Base-by-base conservation (phyloP, 805 yeast genomes). In the Clavispora fructus region DNA sequence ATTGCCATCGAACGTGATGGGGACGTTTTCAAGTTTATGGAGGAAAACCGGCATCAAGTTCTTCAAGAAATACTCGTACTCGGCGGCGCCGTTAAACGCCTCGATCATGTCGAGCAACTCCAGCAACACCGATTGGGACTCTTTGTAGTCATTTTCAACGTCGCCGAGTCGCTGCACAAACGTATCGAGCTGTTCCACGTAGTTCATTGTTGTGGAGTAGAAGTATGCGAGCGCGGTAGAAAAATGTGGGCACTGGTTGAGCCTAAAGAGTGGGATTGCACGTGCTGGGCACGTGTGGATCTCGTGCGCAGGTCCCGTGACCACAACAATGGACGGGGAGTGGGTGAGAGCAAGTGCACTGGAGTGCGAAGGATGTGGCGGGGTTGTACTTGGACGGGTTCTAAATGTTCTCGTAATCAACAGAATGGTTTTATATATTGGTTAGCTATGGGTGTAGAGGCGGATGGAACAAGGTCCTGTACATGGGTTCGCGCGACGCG, bases 91-190 rank as follows among this genome's bases (percentile, higher is more conserved):
- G 51, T 85, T 85, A 64, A 87, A 85, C 2, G 89, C 78, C 60
- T 92, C 98, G 37, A 90, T 76, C 63, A 89, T 79, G 64, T 92
- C 98, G 49, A 94, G 78, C 39, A 92, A 71, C 63, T 92, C 97
- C 5, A 90, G 81, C 37, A 89, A 77, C 7, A 82, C 78, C 0
- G 90, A 72, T 51, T 86, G 85, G 54, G 82, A 82, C 10, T 78
- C 68, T 50, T 78, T 77, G 52, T 74, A 74, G 60, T 84, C 91
- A 41, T 70, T 64, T 45, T 73, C 68, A 41, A 64, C 64, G 41
- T 75, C 82, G 47, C 76, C 81, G 47, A 87, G 77, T 58, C 85
- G 74, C 46, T 79, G 64, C 48, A 81, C 87, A 64, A 87, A 82
- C 42, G 80, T 73, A 58, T 84, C 91, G 41, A 86, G 74, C 61